Evolutionary conservation across 2,329 filamentous ascomycete species (phyloP).

Genomic region (Penicillium sp.): DNA sequence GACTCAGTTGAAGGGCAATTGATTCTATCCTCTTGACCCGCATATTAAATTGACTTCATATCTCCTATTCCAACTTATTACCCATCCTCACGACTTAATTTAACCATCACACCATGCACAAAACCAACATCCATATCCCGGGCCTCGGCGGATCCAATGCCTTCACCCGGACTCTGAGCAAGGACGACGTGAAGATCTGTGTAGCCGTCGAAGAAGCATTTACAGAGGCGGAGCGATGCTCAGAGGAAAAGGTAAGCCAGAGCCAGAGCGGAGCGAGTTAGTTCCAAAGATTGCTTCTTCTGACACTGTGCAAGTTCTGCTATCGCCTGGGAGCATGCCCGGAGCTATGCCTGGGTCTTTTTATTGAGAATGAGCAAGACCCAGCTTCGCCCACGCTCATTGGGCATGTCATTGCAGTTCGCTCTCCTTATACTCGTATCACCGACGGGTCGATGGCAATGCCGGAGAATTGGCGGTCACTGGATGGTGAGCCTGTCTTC

Average conservation of each 20-base stretch:
- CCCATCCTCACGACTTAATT: background rate
- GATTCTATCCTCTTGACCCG: background rate
- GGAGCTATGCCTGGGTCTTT: slow-evolving; percentile 11
- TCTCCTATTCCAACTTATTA: background rate
- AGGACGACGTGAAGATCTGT: slow-evolving; percentile 12
- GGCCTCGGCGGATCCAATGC: slow-evolving; percentile 3
- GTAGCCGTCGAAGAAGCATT: slow-evolving; percentile 12
- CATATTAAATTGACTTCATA: background rate
- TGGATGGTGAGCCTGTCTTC: slow-evolving; percentile 1
- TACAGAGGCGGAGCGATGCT: slow-evolving; percentile 11
- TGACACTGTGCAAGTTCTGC: slow-evolving; percentile 7
- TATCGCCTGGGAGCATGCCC: slow-evolving; percentile 12
- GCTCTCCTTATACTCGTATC: slow-evolving; percentile 1
- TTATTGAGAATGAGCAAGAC: slow-evolving; percentile 5
- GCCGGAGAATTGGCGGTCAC: slow-evolving; percentile 12
- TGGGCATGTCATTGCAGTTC: slow-evolving; percentile 12
- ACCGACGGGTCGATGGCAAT: slow-evolving; percentile 15
- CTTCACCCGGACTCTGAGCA: slow-evolving; percentile 8
- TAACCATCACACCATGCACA: background rate
- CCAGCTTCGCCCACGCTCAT: slow-evolving; percentile 4
- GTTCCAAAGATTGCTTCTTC: background rate
- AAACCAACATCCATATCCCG: slow-evolving; percentile 5
- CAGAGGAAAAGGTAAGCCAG: slow-evolving; percentile 13
- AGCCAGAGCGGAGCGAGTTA: too few species aligned
- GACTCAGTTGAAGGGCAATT: slow-evolving; percentile 1